Evolutionary conservation across 2,329 filamentous ascomycete genomes (phyloP), one percentile per base, ranked within the genome.

Genomic region (Endocalyx cinctus): DNA sequence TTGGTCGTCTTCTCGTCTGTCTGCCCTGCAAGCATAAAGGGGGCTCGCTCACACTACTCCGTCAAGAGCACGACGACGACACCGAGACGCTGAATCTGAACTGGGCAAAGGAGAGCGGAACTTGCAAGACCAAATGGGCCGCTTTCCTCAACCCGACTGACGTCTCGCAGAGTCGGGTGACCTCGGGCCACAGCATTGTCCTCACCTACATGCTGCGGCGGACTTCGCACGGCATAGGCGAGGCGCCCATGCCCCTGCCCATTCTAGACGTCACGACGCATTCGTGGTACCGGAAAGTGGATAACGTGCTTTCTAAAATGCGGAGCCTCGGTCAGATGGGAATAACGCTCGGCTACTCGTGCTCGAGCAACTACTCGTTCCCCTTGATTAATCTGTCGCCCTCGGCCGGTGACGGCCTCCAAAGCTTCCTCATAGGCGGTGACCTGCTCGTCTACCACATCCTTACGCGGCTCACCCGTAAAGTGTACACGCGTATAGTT

Each of bases 211-310:
- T 15, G 10, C 7, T 27, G 13, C 13, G 26, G 26, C 26, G 13
- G 26, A 27, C 26, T 15, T 27, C 13, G 16, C 13, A 13, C 26
- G 26, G 26, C 26, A 27, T 27, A 27, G 13, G 26, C 26, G 13
- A 27, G 26, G 26, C 26, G 13, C 26, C 26, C 16, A 15, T 27
- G 26, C 26, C 26, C 16, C 26, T 27, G 26, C 26, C 13, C 26
- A 27, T 27, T 13, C 13, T 27, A 14, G 26, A 27, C 13, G 26
- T 27, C 13, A 27, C 26, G 26, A 27, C 26, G 13, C 26, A 27
- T 8, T 27, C 13, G 26, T 27, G 16, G 8, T 27, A 27, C 13
- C 26, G 13, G 26, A 14, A 27, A 27, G 16, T 27, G 26, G 13
- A 27, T 10, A 27, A 10, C 13, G 26, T 13, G 26, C 7, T 27